Evolutionary conservation across 2,329 filamentous ascomycete genomes (phyloP).

Genomic region (Neopestalotiopsis clavispora): DNA sequence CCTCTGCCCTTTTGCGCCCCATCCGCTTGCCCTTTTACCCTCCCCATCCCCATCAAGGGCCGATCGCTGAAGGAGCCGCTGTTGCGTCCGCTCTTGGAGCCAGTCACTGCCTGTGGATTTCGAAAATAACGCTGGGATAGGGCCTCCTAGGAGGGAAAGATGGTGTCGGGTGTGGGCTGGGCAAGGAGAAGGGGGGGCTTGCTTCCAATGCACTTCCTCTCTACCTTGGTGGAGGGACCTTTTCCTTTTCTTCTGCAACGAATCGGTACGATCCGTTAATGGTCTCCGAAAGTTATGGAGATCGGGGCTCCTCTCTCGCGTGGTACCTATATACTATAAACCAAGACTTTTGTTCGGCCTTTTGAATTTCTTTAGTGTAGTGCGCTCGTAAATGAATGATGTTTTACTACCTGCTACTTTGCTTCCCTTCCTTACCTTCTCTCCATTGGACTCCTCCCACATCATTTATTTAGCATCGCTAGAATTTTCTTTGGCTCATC

Average conservation of each 20-base stretch:
- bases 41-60: neutral
- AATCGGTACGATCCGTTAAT: too few species aligned
- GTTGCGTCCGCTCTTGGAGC: neutral
- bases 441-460: neutral
- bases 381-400: neutral
- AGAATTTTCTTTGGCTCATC: neutral
- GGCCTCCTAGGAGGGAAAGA: neutral
- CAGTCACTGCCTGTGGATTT: neutral
- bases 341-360: neutral
- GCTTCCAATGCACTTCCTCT: neutral
- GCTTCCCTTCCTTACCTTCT: neutral
- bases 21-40: too few species aligned
- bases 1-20: too few species aligned
- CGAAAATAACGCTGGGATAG: neutral
- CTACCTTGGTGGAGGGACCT: too few species aligned
- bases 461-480: neutral
- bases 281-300: too few species aligned
- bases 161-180: too few species aligned
- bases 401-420: neutral
- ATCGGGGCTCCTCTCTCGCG: too few species aligned
- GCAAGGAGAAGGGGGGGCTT: neutral
- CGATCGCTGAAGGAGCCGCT: neutral
- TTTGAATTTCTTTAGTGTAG: neutral
- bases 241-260: too few species aligned
- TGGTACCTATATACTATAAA: too few species aligned